These are phyloP conservation scores for Fennellomyces sp. DNA, from an alignment of 371 early-diverging fungal species.

Conservation along the genomic window DNA sequence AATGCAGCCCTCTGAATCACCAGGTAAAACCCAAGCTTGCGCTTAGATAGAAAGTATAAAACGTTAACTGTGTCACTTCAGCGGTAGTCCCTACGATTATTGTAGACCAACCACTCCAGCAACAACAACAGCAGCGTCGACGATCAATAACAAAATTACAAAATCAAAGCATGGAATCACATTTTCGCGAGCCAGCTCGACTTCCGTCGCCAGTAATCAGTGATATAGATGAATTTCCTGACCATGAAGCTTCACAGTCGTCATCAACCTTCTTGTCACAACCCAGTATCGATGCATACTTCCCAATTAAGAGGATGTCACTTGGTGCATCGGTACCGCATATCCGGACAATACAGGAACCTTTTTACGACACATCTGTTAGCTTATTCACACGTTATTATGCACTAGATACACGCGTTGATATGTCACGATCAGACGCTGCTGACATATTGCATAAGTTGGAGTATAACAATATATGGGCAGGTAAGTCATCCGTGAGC, in stretches of 20 bases:
- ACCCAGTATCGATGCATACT: not conserved
- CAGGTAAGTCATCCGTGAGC: slow-evolving; percentile 10
- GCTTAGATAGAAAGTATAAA: not conserved
- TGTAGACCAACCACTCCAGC: slow-evolving; percentile 15
- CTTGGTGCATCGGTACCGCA: not conserved
- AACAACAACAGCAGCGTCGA: not conserved
- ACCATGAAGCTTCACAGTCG: not conserved
- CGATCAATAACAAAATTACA: no score
- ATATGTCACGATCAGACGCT: slow-evolving; percentile 3
- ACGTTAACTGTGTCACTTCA: not conserved
- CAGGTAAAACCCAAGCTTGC: no score
- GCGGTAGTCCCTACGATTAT: slow-evolving; percentile 22
- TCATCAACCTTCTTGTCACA: not conserved
- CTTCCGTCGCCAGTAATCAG: slow-evolving; percentile 9
- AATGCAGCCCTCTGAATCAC: no score
- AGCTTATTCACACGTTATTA: slow-evolving; percentile 10
- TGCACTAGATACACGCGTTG: not conserved
- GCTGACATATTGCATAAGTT: not conserved
- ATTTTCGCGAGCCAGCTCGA: slow-evolving; percentile 6
- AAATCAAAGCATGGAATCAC: not conserved
- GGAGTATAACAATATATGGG: not conserved
- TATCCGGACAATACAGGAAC: not conserved
- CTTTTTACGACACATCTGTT: slow-evolving; percentile 2
- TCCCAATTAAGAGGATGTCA: not conserved
- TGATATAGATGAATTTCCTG: not conserved